Evolutionary conservation across 169 alveolate species (phyloP).

Genomic region (Theileria luwenshuni): DNA sequence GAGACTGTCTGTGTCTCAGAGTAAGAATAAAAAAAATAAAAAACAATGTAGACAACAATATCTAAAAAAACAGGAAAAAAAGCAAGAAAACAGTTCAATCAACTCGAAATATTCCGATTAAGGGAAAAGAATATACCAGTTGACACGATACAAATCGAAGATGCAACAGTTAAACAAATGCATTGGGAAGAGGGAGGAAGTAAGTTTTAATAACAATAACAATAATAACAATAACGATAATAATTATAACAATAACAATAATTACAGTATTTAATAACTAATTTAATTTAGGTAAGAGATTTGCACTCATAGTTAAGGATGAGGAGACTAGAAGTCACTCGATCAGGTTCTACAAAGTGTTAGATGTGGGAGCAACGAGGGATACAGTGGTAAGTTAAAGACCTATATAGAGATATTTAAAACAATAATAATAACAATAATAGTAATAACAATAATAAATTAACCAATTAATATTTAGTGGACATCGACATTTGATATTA

Average conservation of each 20-base stretch:
- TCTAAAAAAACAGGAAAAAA: constrained; percentile 86
- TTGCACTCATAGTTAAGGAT: constrained; percentile 85
- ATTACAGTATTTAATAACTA: background rate
- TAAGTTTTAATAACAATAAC: background rate
- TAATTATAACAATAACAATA: background rate
- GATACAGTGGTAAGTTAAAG: constrained; percentile 54
- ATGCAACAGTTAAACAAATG: constrained; percentile 82
- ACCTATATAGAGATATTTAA: background rate
- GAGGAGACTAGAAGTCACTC: constrained; percentile 83
- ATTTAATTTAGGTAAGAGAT: constrained; percentile 75
- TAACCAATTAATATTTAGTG: constrained; percentile 25
- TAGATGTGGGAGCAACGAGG: constrained; percentile 79
- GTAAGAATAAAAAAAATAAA: constrained; percentile 15
- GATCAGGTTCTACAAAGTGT: constrained; percentile 85
- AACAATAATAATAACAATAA: background rate
- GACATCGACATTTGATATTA: constrained; percentile 76
- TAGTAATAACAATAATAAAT: background rate
- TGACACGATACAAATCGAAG: constrained; percentile 87
- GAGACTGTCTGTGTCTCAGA: constrained; percentile 85
- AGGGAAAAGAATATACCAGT: constrained; percentile 88
- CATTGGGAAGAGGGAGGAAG: constrained; percentile 85
- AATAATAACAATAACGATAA: background rate
- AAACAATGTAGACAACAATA: constrained; percentile 73
- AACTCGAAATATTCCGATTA: constrained; percentile 85
- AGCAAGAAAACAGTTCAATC: constrained; percentile 82